These are phyloP conservation scores for Candida insectalens DNA, from an alignment of 805 yeast genomes.

Conservation along the genomic window DNA sequence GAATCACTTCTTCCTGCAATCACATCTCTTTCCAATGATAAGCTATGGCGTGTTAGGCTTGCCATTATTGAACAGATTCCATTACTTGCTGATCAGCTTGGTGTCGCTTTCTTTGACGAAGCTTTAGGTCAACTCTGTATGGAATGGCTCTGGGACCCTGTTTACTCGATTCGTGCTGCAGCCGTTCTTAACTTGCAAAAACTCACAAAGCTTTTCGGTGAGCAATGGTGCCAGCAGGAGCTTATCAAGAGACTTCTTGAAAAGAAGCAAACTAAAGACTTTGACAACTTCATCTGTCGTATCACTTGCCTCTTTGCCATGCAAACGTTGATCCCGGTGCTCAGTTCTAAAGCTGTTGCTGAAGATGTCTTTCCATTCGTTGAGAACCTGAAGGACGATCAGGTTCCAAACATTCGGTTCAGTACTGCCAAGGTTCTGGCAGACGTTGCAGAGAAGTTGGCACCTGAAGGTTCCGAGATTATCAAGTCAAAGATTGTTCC, in stretches of 20 bases:
- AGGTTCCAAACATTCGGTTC: constrained; percentile 92
- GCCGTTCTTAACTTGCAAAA: constrained; percentile 79
- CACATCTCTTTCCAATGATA: constrained; percentile 90
- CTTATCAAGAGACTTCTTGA: constrained; percentile 67
- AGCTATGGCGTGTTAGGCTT: constrained; percentile 94
- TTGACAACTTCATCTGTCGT: constrained; percentile 76
- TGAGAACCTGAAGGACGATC: constrained; percentile 59
- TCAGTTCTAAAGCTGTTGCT: constrained; percentile 46
- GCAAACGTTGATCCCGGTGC: constrained; percentile 70
- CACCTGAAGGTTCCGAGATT: constrained; percentile 24
- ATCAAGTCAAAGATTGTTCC: constrained; percentile 49
- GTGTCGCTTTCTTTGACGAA: constrained; percentile 86
- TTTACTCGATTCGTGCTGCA: constrained; percentile 92
- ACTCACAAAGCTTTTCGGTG: constrained; percentile 80
- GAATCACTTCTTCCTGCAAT: constrained; percentile 91
- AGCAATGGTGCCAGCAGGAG: constrained; percentile 84
- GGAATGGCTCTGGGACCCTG: constrained; percentile 99
- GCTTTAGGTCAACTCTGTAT: constrained; percentile 84
- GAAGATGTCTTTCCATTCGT: constrained; percentile 73
- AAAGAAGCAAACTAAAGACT: constrained; percentile 26
- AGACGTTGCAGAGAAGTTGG: constrained; percentile 45
- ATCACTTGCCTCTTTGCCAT: constrained; percentile 85
- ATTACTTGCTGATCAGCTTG: constrained; percentile 84
- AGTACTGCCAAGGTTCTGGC: constrained; percentile 84
- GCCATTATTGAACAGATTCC: constrained; percentile 97